A percentile compares a stretch with the other conserved stretches of the same genome.
phyloP scores from a whole-genome alignment of 345 rosid genomes.

The Combretum micranthum region DNA sequence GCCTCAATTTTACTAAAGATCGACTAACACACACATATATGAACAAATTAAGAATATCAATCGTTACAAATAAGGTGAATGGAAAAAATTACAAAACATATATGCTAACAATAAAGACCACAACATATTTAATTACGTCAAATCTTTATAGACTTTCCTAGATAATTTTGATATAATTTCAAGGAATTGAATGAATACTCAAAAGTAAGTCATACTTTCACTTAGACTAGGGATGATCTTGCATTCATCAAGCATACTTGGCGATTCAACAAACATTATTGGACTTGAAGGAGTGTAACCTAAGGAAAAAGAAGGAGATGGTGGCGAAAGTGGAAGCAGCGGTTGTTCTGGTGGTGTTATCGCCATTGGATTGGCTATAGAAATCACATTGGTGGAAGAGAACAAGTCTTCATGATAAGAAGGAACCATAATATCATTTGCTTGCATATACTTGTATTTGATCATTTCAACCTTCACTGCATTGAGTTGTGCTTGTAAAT shows the following conservation, averaged over 20 bases:
- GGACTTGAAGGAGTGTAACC: slow-evolving; percentile 37
- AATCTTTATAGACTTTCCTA: neutral
- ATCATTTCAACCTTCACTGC: slow-evolving; percentile 59
- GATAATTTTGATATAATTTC: neutral
- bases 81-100: too few relatives aligned
- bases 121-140: too few relatives aligned
- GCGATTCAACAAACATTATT: slow-evolving; percentile 33
- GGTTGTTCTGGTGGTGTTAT: slow-evolving; percentile 8
- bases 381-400: slow-evolving; percentile 23
- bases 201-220: slow-evolving; percentile 50
- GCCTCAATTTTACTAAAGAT: too few relatives aligned
- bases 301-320: slow-evolving; percentile 22
- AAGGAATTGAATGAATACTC: too few relatives aligned
- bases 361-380: slow-evolving; percentile 30
- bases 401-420: slow-evolving; percentile 37
- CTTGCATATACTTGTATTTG: slow-evolving; percentile 63
- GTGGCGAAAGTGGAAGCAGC: slow-evolving; percentile 21
- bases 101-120: too few relatives aligned
- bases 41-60: too few relatives aligned
- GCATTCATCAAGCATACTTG: too few relatives aligned
- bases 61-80: too few relatives aligned
- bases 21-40: too few relatives aligned
- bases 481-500: slow-evolving; percentile 57
- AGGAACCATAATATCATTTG: slow-evolving; percentile 22
- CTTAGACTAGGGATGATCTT: slow-evolving; percentile 30